These are phyloP conservation scores for Leccinum olivaceopallidum DNA, from an alignment of 768 basidiomycete species.

Conservation along the genomic window DNA sequence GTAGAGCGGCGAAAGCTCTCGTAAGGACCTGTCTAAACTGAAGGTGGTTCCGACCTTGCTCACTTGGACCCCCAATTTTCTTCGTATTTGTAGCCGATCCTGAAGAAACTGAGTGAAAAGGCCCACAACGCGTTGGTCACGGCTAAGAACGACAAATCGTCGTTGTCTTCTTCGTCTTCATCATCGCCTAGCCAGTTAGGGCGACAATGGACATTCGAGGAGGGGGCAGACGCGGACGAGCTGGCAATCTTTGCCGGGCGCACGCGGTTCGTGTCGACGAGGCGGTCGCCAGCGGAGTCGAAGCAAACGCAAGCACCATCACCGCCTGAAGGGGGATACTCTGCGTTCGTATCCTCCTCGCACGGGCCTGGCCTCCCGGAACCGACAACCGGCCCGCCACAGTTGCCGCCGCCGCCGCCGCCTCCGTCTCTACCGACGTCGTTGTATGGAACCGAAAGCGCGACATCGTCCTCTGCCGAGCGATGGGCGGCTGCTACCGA, in stretches of 20 bases:
- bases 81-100: constrained; percentile 43
- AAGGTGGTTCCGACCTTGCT: not conserved
- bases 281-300: constrained; percentile 29
- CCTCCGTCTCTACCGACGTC: constrained; percentile 1
- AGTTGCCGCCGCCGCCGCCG: not conserved
- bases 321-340: constrained; percentile 6
- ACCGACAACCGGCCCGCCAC: not conserved
- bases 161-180: not conserved
- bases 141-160: constrained; percentile 38
- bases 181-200: constrained; percentile 28
- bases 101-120: constrained; percentile 63
- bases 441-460: constrained; percentile 18
- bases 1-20: constrained; percentile 64
- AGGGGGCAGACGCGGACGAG: constrained; percentile 59
- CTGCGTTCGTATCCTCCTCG: constrained; percentile 1
- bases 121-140: constrained; percentile 55
- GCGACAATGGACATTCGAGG: constrained; percentile 51
- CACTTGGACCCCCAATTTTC: not conserved
- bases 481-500: constrained; percentile 20
- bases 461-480: constrained; percentile 12
- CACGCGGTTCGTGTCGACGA: constrained; percentile 58
- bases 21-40: constrained; percentile 38
- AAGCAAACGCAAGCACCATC: constrained; percentile 6
- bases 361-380: constrained; percentile 3
- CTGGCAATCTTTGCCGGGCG: constrained; percentile 69